Conservation (phyloP, 352 stramenopile genomes). For the Pythium phragmiticola region DNA sequence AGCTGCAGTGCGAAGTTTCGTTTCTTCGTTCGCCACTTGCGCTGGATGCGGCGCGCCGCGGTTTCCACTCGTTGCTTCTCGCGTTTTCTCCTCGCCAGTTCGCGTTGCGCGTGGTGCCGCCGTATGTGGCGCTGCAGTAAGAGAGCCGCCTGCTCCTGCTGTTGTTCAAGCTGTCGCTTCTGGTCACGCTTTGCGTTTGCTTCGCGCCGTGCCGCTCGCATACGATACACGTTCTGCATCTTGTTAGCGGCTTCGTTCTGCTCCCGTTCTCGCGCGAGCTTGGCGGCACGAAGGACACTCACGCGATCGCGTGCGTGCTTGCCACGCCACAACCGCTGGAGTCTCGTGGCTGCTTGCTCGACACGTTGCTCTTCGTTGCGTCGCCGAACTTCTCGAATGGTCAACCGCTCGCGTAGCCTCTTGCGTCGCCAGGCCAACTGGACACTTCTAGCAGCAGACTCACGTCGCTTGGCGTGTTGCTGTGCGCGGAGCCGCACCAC, state of each 20-base stretch:
- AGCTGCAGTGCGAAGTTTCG: slow-evolving; percentile 42
- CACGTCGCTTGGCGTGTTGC: slow-evolving; percentile 18
- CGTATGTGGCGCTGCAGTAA: slow-evolving; percentile 44
- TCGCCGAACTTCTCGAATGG: slow-evolving; percentile 14
- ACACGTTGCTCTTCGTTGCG: slow-evolving; percentile 18
- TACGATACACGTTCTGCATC: slow-evolving; percentile 59
- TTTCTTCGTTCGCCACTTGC: slow-evolving; percentile 51
- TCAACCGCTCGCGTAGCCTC: slow-evolving; percentile 34
- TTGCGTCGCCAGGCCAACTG: slow-evolving; percentile 50
- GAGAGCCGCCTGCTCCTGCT: slow-evolving; percentile 43
- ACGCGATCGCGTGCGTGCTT: slow-evolving; percentile 38
- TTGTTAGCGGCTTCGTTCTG: slow-evolving; percentile 50
- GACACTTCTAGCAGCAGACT: slow-evolving; percentile 35
- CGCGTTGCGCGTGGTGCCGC: slow-evolving; percentile 36
- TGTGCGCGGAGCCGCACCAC: slow-evolving; percentile 22
- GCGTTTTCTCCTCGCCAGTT: slow-evolving; percentile 31
- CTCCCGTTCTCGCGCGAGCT: slow-evolving; percentile 31
- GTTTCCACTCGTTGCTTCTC: slow-evolving; percentile 31
- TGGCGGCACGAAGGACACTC: slow-evolving; percentile 30
- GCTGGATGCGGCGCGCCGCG: slow-evolving; percentile 46
- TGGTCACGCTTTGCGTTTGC: slow-evolving; percentile 39
- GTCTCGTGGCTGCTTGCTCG: slow-evolving; percentile 35
- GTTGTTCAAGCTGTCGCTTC: slow-evolving; percentile 28
- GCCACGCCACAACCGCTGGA: slow-evolving; percentile 80
- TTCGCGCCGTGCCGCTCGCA: slow-evolving; percentile 42